A percentile compares a stretch with the other conserved stretches of the same genome.
These are phyloP conservation scores for Globisporangium abappressorium DNA, from an alignment of 352 stramenopile species.

Conservation along the genomic window DNA sequence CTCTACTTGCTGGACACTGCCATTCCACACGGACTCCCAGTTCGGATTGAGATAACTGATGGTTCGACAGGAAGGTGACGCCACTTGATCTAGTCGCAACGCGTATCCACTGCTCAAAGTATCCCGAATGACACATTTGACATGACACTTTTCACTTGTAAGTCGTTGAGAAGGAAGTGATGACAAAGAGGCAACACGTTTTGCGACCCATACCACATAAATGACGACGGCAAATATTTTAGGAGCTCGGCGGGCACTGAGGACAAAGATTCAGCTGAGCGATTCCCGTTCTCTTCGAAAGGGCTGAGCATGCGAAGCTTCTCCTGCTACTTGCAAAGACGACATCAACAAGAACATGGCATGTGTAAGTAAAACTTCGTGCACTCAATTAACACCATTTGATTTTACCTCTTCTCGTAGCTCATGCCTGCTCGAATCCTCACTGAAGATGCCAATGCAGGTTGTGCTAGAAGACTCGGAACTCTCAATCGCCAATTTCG, in stretches of 20 bases:
- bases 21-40: slow-evolving; percentile 16
- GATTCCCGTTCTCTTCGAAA: neutral
- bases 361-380: neutral
- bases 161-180: too few species aligned
- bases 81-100: slow-evolving; percentile 22
- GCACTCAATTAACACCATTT: neutral
- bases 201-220: neutral
- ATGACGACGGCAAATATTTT: neutral
- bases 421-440: slow-evolving; percentile 2
- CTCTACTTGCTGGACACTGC: neutral
- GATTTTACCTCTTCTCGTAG: slow-evolving; percentile 7
- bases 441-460: slow-evolving; percentile 9
- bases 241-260: neutral
- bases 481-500: neutral
- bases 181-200: neutral
- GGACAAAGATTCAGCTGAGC: neutral
- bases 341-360: neutral
- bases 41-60: slow-evolving; percentile 29
- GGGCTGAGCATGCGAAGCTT: neutral
- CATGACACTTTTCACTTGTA: too few species aligned
- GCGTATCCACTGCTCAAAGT: slow-evolving; percentile 26
- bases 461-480: neutral
- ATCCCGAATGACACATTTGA: too few species aligned
- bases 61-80: slow-evolving; percentile 33
- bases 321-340: neutral